Conservation (phyloP, 176 grass and related monocot species). For the Eleusine indica region DNA sequence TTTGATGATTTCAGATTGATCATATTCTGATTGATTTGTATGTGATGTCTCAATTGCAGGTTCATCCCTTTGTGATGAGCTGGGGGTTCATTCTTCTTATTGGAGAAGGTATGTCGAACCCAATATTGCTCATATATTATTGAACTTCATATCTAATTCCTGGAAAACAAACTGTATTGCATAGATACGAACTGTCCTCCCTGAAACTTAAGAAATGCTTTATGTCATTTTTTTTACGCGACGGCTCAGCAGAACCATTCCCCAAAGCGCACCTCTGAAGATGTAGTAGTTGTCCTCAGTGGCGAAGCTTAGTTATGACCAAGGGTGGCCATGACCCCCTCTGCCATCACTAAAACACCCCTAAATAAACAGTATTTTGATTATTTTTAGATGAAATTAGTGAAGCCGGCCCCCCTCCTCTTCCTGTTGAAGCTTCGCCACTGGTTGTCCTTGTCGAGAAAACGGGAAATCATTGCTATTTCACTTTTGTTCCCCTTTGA, state of each 20-base stretch:
- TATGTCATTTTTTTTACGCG: neutral
- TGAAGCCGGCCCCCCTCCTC: too few species aligned
- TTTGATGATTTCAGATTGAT: neutral
- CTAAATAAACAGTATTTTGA: too few species aligned
- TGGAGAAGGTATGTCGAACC: slow-evolving; percentile 69
- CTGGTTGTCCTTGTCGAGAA: neutral
- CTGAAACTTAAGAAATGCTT: neutral
- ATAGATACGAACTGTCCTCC: neutral
- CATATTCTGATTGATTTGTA: neutral
- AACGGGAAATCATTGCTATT: slow-evolving; percentile 7
- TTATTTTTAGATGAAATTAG: too few species aligned
- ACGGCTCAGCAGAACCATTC: slow-evolving; percentile 22
- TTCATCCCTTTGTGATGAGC: slow-evolving; percentile 86
- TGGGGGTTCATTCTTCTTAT: slow-evolving; percentile 89
- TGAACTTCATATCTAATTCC: neutral
- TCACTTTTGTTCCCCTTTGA: neutral
- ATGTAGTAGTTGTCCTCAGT: slow-evolving; percentile 13
- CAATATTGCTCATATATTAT: neutral
- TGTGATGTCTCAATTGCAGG: slow-evolving; percentile 33
- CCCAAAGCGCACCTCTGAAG: slow-evolving; percentile 10
- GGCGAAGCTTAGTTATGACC: too few species aligned
- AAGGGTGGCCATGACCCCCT: too few species aligned
- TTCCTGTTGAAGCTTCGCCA: too few species aligned
- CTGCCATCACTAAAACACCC: too few species aligned
- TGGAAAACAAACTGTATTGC: neutral